Percentiles rank a stretch among this genome's conserved stretches.
Conservation (phyloP, 2,329 filamentous ascomycete species). For the Grosmannia serpens region DNA sequence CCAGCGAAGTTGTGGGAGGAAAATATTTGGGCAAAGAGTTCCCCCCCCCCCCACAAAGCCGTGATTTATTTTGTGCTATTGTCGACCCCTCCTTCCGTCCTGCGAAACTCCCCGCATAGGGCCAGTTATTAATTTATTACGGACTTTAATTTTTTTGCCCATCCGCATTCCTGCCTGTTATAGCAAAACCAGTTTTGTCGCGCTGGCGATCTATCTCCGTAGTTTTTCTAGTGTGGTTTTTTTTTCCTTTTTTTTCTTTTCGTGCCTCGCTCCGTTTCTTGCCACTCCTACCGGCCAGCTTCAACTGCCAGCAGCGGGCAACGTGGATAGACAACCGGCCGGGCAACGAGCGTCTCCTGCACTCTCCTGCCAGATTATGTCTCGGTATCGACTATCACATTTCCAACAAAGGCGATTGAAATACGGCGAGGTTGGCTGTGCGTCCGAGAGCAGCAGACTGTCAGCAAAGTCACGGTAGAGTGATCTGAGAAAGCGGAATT, state of each 20-base stretch:
- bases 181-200: background rate
- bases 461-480: constrained; percentile 1
- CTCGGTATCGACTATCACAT: constrained; percentile 5
- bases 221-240: background rate
- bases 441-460: background rate
- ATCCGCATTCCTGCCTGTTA: background rate
- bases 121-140: too few species aligned
- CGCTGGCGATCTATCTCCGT: background rate
- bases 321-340: background rate
- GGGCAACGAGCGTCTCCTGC: background rate
- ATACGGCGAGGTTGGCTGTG: background rate
- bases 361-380: constrained; percentile 5
- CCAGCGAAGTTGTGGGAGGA: background rate
- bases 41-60: background rate
- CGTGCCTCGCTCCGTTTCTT: background rate
- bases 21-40: background rate
- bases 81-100: background rate
- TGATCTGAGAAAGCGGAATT: background rate
- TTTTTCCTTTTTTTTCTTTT: background rate
- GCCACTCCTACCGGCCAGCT: background rate
- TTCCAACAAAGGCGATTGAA: constrained; percentile 7
- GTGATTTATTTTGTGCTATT: background rate
- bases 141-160: constrained; percentile 10
- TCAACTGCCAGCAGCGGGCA: background rate
- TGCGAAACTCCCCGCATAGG: background rate